Percentiles rank a stretch among this genome's conserved stretches.
phyloP scores from a whole-genome alignment of 2,329 filamentous ascomycete species.

The Diplodia seriata region DNA sequence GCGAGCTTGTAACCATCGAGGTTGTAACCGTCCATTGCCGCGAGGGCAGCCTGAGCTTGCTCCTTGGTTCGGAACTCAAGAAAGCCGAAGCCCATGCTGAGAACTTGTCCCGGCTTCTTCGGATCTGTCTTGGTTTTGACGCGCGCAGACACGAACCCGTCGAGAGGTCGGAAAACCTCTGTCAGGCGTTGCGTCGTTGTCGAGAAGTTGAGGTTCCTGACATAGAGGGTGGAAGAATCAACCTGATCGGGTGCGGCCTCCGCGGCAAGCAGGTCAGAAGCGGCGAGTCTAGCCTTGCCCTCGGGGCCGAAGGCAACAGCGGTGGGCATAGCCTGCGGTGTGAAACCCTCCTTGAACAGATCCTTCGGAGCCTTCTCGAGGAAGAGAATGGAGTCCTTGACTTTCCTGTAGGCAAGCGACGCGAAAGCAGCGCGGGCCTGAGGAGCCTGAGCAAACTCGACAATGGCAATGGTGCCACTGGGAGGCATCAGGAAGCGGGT shows the following conservation, averaged over 20 bases:
- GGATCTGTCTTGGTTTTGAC: constrained; percentile 94
- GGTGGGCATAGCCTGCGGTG: constrained; percentile 36
- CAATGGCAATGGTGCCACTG: constrained; percentile 89
- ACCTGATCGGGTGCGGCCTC: constrained; percentile 60
- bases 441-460: constrained; percentile 80
- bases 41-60: constrained; percentile 79
- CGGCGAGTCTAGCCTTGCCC: constrained; percentile 64
- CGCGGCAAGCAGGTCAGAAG: constrained; percentile 70
- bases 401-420: constrained; percentile 83
- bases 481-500: constrained; percentile 89
- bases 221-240: constrained; percentile 83
- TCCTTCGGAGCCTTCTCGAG: constrained; percentile 91
- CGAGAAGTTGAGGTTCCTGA: constrained; percentile 91
- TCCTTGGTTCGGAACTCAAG: constrained; percentile 82
- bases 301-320: constrained; percentile 44
- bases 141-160: constrained; percentile 85
- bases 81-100: constrained; percentile 98
- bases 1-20: constrained; percentile 87
- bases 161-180: constrained; percentile 78
- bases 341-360: constrained; percentile 63
- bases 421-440: constrained; percentile 85
- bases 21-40: constrained; percentile 85
- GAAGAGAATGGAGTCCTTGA: constrained; percentile 90
- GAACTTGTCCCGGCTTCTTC: constrained; percentile 84
- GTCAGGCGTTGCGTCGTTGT: constrained; percentile 80